Percentiles rank a stretch among this genome's conserved stretches.
Evolutionary conservation across 1,139 yeast species (phyloP).

Genomic region (Yamadazyma diddensiae): DNA sequence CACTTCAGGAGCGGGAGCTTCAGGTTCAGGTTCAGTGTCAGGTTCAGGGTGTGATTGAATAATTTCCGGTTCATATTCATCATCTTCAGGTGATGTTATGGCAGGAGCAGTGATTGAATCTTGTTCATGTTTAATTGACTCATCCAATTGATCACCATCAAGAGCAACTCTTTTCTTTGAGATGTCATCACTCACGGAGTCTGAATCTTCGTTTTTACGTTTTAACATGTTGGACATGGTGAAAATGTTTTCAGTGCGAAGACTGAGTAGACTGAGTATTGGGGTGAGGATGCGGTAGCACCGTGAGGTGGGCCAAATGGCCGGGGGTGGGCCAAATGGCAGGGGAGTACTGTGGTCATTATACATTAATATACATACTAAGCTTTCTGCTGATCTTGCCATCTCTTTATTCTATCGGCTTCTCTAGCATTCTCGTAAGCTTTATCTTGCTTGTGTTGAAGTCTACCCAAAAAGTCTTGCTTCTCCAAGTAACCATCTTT

Average conservation of each 20-base stretch:
- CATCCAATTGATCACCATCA: slow-evolving; percentile 50
- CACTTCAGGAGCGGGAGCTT: slow-evolving; percentile 2
- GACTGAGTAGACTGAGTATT: too few species aligned
- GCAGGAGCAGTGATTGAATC: slow-evolving; percentile 44
- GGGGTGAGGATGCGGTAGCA: too few species aligned
- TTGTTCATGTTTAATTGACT: slow-evolving; percentile 33
- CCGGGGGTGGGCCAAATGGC: too few species aligned
- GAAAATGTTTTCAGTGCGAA: too few species aligned
- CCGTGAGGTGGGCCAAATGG: too few species aligned
- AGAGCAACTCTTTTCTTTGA: slow-evolving; percentile 66
- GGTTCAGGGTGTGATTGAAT: too few species aligned
- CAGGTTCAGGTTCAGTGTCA: slow-evolving; percentile 10
- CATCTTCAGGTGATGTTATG: slow-evolving; percentile 13
- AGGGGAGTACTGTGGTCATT: too few species aligned
- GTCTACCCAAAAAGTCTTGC: slow-evolving; percentile 83
- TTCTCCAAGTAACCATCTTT: slow-evolving; percentile 84
- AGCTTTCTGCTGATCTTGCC: slow-evolving; percentile 19
- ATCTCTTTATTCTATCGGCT: slow-evolving; percentile 30
- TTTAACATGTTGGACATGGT: slow-evolving; percentile 40
- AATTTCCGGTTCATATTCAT: slow-evolving; percentile 14
- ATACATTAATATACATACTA: too few species aligned
- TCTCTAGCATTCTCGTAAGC: slow-evolving; percentile 59
- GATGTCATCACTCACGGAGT: slow-evolving; percentile 32
- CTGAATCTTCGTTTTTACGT: slow-evolving; percentile 64
- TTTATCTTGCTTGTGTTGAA: slow-evolving; percentile 64